Evolutionary conservation across 805 yeast species (phyloP).

Genomic region (Saturnispora silvae): DNA sequence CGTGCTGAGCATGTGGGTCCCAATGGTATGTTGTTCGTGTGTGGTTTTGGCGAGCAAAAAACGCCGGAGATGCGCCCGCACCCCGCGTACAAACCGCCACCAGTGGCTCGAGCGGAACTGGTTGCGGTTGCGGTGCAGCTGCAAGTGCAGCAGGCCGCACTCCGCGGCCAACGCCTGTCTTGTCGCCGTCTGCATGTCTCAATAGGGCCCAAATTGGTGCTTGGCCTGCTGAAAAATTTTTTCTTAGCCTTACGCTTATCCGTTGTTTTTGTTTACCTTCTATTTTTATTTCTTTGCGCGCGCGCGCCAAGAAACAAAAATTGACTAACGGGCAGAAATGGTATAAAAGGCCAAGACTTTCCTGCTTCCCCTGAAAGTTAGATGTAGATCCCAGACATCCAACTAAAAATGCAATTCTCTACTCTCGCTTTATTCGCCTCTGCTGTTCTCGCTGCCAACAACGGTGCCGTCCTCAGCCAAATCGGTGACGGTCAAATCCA

Average conservation of each 20-base stretch:
- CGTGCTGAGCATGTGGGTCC: not conserved
- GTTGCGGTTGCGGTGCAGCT: constrained; percentile 63
- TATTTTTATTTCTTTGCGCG: not conserved
- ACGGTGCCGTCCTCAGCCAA: constrained; percentile 37
- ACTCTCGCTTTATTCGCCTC: constrained; percentile 15
- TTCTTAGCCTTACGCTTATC: no score
- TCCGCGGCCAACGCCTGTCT: constrained; percentile 31
- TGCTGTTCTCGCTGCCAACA: constrained; percentile 23
- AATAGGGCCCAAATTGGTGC: no score
- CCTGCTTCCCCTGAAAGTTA: no score
- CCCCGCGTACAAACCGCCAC: constrained; percentile 39
- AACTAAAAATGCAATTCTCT: constrained; percentile 14
- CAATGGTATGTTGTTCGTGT: no score
- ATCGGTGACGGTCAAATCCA: constrained; percentile 56
- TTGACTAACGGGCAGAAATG: no score
- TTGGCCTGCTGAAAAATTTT: no score
- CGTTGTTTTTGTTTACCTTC: not conserved
- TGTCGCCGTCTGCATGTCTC: no score
- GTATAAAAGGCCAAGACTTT: not conserved
- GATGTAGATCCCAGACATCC: no score
- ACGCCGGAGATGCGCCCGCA: not conserved
- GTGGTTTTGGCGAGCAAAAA: not conserved
- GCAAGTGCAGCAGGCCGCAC: constrained; percentile 44
- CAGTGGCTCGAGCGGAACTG: constrained; percentile 66
- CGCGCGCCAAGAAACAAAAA: not conserved